Evolutionary conservation across 73 alveolate genomes (phyloP), one percentile per base, ranked within the genome.

Genomic region (Paramecium sonneborni): DNA sequence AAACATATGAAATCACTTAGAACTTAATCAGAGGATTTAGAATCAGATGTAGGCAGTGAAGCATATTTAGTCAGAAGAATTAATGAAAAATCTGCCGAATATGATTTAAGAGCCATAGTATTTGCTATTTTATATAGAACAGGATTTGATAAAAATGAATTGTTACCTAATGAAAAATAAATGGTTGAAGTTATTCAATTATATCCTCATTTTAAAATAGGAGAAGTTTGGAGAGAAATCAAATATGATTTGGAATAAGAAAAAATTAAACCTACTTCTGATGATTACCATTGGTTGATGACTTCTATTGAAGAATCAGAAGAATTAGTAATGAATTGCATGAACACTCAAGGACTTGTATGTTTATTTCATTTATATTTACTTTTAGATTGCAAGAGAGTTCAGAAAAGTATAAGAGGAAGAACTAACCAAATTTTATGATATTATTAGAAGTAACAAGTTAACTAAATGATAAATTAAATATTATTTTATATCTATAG

Each of bases 151-250:
- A 94, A 93, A 57, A 97, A 93, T 92, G 99, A 96, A 86, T 96
- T 96, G 55, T 92, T 96, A 52, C 99, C 98, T 30, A 85, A 93
- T 92, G 99, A 98, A 86, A 95, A 96, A 92, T 98, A 97, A 90
- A 96, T 96, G 82, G 93, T 98, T 93, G 99, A 97, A 94, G 95
- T 97, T 7, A 98, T 98, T 67, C 93, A 97, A 88, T 95, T 98
- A 94, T 98, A 97, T 88, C 99, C 99, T 14, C 96, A 95, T 85
- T 94, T 97, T 68, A 97, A 97, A 91, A 98, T 95, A 87, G 99
- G 99, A 62, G 99, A 98, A 86, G 96, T 97, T 85, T 98, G 99
- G 99, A 93, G 95, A 67, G 99, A 98, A 89, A 98, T 97, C 38
- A 97, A 96, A 68, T 95, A 95, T 68, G 99, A 97, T 62, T 94